These are phyloP conservation scores for Dunaliella sp. DNA, from an alignment of 139 green algal species.

Conservation along the genomic window DNA sequence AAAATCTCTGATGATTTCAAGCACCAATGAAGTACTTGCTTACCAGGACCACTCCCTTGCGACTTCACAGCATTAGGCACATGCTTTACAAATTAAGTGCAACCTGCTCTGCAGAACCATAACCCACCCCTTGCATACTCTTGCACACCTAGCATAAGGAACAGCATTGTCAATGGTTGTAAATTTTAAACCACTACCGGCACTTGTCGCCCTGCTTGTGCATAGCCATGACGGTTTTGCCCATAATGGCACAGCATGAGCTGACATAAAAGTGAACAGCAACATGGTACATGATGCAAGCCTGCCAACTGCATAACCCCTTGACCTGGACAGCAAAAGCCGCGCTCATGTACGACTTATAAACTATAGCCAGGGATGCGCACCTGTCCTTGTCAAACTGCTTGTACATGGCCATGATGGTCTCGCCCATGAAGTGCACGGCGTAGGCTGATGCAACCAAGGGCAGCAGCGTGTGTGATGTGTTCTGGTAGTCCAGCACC, in stretches of 20 bases:
- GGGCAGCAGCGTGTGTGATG: slow-evolving; percentile 74
- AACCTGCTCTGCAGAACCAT: too few relatives aligned
- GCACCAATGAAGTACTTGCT: too few relatives aligned
- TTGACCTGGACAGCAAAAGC: background rate
- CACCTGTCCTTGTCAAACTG: slow-evolving; percentile 60
- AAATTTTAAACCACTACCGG: too few relatives aligned
- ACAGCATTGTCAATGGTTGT: too few relatives aligned
- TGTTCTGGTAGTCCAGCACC: slow-evolving; percentile 96
- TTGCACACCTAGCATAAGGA: too few relatives aligned
- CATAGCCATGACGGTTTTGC: too few relatives aligned
- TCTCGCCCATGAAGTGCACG: slow-evolving; percentile 75
- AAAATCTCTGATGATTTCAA: too few relatives aligned
- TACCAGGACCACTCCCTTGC: too few relatives aligned
- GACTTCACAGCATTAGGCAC: too few relatives aligned
- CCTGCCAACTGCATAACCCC: background rate
- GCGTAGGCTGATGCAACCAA: slow-evolving; percentile 83
- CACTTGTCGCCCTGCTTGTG: too few relatives aligned
- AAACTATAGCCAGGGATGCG: background rate
- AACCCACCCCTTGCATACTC: too few relatives aligned
- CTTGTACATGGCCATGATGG: slow-evolving; percentile 80
- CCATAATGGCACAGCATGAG: background rate
- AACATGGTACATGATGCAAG: background rate
- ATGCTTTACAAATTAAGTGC: too few relatives aligned
- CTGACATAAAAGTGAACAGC: background rate
- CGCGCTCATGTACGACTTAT: background rate